Conservation (phyloP, 768 basidiomycete species). For the Suillus luteus region DNA sequence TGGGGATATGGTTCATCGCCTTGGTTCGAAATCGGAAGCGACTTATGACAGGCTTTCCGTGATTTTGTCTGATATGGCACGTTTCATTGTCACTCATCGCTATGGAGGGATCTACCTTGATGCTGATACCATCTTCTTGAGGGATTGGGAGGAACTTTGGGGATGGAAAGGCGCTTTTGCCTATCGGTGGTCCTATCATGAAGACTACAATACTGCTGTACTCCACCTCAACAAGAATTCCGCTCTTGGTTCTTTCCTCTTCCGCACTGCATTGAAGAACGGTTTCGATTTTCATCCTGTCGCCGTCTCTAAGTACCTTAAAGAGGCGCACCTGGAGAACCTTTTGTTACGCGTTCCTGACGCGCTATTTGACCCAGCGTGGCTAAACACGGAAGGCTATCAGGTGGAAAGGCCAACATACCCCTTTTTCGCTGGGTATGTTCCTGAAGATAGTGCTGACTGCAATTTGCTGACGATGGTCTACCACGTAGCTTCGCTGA, state of each 20-base stretch:
- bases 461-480: slow-evolving; percentile 5
- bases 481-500: slow-evolving; percentile 62
- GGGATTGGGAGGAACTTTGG: slow-evolving; percentile 98
- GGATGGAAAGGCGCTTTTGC: slow-evolving; percentile 94
- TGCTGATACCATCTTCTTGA: slow-evolving; percentile 87
- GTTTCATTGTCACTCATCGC: slow-evolving; percentile 92
- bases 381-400: slow-evolving; percentile 89
- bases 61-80: slow-evolving; percentile 93
- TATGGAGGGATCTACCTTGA: slow-evolving; percentile 95
- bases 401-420: slow-evolving; percentile 91
- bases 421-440: slow-evolving; percentile 85
- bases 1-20: slow-evolving; percentile 39
- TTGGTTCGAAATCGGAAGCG: slow-evolving; percentile 57
- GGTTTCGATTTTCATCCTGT: slow-evolving; percentile 94
- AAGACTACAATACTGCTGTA: slow-evolving; percentile 94
- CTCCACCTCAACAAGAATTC: slow-evolving; percentile 87
- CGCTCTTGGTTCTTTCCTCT: slow-evolving; percentile 86
- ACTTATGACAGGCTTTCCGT: slow-evolving; percentile 83
- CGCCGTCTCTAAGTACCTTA: slow-evolving; percentile 83
- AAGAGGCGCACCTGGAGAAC: slow-evolving; percentile 78
- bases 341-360: slow-evolving; percentile 83
- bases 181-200: slow-evolving; percentile 90
- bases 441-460: slow-evolving; percentile 14
- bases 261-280: slow-evolving; percentile 90
- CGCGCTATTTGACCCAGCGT: slow-evolving; percentile 91